Percentiles rank a stretch among this genome's conserved stretches.
These are phyloP conservation scores for Cnidoscolus chayamansa DNA, from an alignment of 441 rosid species.

Conservation along the genomic window DNA sequence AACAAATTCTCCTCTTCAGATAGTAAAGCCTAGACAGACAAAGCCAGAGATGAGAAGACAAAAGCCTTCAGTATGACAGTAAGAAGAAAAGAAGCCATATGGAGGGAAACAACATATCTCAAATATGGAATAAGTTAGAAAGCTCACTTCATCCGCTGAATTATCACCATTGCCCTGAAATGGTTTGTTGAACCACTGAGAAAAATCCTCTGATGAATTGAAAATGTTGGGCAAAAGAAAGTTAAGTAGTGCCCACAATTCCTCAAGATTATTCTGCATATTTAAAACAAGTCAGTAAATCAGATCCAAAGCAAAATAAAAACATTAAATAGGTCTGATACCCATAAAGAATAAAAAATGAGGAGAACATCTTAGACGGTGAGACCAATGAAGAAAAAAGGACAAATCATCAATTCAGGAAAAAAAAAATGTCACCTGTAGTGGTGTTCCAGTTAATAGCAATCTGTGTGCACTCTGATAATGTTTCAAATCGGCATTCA, in stretches of 20 bases:
- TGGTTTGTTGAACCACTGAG: constrained; percentile 99
- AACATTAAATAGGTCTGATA: background rate
- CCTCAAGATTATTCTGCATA: constrained; percentile 89
- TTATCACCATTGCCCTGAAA: constrained; percentile 84
- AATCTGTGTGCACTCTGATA: constrained; percentile 84
- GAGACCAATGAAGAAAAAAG: background rate
- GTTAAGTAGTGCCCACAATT: constrained; percentile 92
- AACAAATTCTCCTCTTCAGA: constrained; percentile 94
- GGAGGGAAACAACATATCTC: background rate
- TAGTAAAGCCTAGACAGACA: constrained; percentile 59
- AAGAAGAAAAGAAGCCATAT: background rate
- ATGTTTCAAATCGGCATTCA: constrained; percentile 92
- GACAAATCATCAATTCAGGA: constrained; percentile 1
- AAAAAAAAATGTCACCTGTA: constrained; percentile 52
- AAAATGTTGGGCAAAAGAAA: constrained; percentile 90
- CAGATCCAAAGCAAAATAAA: constrained; percentile 2
- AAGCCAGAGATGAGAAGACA: constrained; percentile 11
- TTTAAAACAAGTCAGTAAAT: constrained; percentile 22
- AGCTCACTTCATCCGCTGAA: constrained; percentile 84
- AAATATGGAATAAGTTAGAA: constrained; percentile 18
- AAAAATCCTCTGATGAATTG: constrained; percentile 92
- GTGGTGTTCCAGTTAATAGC: constrained; percentile 88
- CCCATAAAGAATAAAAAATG: constrained; percentile 1
- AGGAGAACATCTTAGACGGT: background rate
- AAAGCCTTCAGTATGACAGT: constrained; percentile 2